Conservation (phyloP, 2,329 filamentous ascomycete genomes). For the Xylariaceae sp. region DNA sequence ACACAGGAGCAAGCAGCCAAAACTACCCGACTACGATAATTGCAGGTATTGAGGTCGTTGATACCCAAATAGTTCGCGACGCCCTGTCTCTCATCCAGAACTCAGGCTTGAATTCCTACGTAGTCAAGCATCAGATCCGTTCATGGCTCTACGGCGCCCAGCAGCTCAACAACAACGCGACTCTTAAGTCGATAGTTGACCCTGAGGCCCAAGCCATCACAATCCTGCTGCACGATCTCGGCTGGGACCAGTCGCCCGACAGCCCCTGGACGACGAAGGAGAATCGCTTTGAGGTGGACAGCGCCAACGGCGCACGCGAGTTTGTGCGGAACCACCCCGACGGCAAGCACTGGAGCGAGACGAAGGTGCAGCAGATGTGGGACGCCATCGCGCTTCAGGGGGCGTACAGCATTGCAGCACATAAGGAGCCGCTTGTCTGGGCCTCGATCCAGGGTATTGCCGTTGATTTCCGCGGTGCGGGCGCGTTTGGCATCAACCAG, state of each 20-base stretch:
- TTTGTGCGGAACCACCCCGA: no score
- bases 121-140: constrained; percentile 8
- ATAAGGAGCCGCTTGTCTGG: no score
- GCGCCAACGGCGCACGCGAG: no score
- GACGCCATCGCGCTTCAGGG: no score
- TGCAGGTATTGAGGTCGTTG: constrained; percentile 9
- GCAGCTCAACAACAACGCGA: constrained; percentile 11
- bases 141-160: constrained; percentile 11
- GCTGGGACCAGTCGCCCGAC: constrained; percentile 5
- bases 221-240: constrained; percentile 11
- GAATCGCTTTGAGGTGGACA: no score
- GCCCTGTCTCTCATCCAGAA: constrained; percentile 7
- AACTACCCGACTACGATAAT: constrained; percentile 8
- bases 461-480: no score
- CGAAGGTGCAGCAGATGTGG: no score
- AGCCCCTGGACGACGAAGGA: no score
- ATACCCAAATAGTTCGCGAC: constrained; percentile 9
- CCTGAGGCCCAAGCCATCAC: constrained; percentile 10
- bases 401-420: no score
- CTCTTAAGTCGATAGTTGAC: constrained; percentile 6
- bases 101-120: constrained; percentile 4
- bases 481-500: constrained; percentile 9
- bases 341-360: no score
- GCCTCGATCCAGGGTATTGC: no score
- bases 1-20: no score